Evolutionary conservation across 371 early-diverging fungal genomes (phyloP), one percentile per base, ranked within the genome.

Genomic region (Mortierella sp.): DNA sequence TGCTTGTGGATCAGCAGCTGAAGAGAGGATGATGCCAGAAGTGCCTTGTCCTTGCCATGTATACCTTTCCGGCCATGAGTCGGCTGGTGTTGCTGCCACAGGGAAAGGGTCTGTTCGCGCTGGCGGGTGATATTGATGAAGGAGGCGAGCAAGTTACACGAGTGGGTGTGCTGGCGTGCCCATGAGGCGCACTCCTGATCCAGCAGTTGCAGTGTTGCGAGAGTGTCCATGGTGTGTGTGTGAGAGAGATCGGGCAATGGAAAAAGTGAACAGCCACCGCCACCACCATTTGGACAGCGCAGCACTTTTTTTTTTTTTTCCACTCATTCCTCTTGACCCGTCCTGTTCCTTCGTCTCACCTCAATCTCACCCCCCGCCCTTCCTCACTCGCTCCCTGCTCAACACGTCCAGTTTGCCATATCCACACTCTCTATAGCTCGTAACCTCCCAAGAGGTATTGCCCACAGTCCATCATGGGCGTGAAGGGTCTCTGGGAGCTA

Each of bases 401-500:
- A 42, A 13, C n/a, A n/a, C 42, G 42, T 27, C 24, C 12, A 5
- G 27, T 27, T 27, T 27, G 24, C 46, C 46, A 26, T 28, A 50
- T 12, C 12, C 13, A 14, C 21, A 50, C 21, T 8, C 28, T 3
- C 6, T 21, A 10, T 27, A 26, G 23, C 50, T 27, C 50, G 6
- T 24, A 27, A 13, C 21, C 4, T 47, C 58, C 28, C 46, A 39
- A n/a, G 30, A 13, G 39, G 27, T 38, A 38, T 24, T 13, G 2
- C 2, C 3, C 45, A 2, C 46, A 8, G 43, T 45, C 34, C 26
- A 46, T 34, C 52, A 97, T 98, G 99, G 98, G 98, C 51, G 98
- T 99, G 62, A 92, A 95, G 82, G 93, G 93, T 19, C 88, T 99
- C 38, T 99, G 99, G 99, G 81, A 85, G 54, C 83, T 99, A 34